phyloP scores from a whole-genome alignment of 2,329 filamentous ascomycete genomes.

The Aspergillus persii region DNA sequence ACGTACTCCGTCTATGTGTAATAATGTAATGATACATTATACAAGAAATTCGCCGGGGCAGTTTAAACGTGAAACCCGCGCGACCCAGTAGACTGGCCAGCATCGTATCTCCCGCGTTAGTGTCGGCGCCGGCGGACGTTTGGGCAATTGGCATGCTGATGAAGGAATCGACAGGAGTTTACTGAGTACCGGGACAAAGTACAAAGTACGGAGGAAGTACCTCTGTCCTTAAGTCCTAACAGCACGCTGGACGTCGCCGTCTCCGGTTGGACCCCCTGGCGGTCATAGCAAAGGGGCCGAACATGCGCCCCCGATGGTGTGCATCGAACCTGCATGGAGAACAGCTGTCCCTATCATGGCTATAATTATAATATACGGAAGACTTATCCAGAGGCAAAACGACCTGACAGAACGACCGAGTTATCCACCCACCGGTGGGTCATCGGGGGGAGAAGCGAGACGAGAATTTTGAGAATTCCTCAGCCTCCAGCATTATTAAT shows the following conservation, averaged over 20 bases:
- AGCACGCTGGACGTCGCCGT: no score
- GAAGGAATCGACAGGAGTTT: no score
- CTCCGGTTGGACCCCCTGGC: background rate
- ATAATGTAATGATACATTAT: no score
- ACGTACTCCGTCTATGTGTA: no score
- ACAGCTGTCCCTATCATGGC: no score
- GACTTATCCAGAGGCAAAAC: no score
- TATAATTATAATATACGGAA: no score
- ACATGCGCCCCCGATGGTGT: background rate
- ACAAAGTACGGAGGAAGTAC: background rate
- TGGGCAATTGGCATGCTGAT: background rate
- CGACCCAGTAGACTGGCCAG: conserved; percentile 28
- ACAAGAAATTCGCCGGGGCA: background rate
- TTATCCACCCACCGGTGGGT: background rate
- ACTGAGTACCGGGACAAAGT: no score
- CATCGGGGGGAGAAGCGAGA: background rate
- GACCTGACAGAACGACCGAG: background rate
- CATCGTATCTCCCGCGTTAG: conserved; percentile 30
- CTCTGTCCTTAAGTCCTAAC: no score
- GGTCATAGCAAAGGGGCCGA: background rate
- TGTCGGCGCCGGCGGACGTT: conserved; percentile 15
- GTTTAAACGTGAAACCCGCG: conserved; percentile 26
- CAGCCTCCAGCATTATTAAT: background rate
- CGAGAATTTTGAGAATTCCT: background rate
- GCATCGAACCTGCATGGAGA: background rate